Percentiles rank a stretch among this genome's conserved stretches.
Evolutionary conservation across 345 rosid genomes (phyloP).

Genomic region (Cardiospermum halicacabum): DNA sequence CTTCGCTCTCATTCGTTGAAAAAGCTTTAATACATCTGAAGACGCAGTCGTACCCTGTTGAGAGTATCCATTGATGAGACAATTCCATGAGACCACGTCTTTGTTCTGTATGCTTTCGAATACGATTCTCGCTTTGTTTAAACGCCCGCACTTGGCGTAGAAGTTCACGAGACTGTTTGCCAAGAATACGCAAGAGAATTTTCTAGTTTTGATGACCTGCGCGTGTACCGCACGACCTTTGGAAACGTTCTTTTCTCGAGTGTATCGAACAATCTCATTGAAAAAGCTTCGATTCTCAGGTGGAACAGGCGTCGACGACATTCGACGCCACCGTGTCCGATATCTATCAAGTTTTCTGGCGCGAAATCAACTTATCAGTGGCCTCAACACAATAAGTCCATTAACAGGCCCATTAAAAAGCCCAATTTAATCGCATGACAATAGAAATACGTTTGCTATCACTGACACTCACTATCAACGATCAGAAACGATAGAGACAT

Average conservation of each 20-base stretch:
- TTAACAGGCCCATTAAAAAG: neutral
- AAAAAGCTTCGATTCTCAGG: constrained; percentile 33
- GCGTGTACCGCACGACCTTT: constrained; percentile 66
- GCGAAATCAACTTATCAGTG: neutral
- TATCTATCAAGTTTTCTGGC: neutral
- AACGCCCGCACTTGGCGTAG: constrained; percentile 58
- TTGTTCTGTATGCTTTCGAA: constrained; percentile 45
- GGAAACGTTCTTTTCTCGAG: constrained; percentile 40
- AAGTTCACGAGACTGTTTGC: constrained; percentile 65
- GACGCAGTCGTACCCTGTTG: constrained; percentile 47
- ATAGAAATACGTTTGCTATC: neutral
- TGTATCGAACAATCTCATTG: constrained; percentile 36
- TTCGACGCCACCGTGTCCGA: too few relatives aligned
- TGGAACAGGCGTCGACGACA: constrained; percentile 33
- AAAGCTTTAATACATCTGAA: constrained; percentile 41
- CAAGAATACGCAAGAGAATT: constrained; percentile 38
- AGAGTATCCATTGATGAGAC: constrained; percentile 71
- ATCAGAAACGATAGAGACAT: neutral
- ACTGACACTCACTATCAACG: too few relatives aligned
- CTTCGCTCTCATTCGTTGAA: constrained; percentile 58
- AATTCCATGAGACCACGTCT: constrained; percentile 80
- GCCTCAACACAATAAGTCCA: neutral
- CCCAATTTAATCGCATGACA: neutral
- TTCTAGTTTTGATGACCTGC: constrained; percentile 33
- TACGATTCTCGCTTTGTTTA: constrained; percentile 45